Evolutionary conservation across 495 filamentous ascomycete species (phyloP).

Genomic region (Margaritispora aquatica): DNA sequence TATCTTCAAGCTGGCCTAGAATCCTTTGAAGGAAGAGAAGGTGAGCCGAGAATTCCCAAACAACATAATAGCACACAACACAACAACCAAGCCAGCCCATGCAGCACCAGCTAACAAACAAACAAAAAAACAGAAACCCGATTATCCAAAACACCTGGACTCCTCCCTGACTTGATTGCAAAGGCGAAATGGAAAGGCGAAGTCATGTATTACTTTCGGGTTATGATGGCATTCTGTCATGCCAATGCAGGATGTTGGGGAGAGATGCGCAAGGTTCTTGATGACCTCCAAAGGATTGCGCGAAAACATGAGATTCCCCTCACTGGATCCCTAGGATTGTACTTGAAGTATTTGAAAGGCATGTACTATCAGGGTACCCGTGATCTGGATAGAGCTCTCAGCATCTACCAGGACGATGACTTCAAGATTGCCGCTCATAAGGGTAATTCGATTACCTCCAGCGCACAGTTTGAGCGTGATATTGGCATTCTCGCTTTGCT

Average conservation of each 20-base stretch:
- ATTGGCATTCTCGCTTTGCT: constrained; percentile 71
- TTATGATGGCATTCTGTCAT: constrained; percentile 39
- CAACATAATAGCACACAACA: no score
- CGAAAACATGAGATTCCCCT: constrained; percentile 26
- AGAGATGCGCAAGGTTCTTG: constrained; percentile 36
- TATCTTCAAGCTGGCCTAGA: constrained; percentile 62
- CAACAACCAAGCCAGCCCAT: no score
- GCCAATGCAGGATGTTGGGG: constrained; percentile 40
- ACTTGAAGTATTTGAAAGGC: constrained; percentile 62
- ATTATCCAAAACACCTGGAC: constrained; percentile 18
- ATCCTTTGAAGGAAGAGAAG: constrained; percentile 41
- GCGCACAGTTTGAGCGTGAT: constrained; percentile 58
- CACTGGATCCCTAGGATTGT: constrained; percentile 30
- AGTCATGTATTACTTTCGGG: constrained; percentile 38
- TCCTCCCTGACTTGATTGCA: constrained; percentile 38
- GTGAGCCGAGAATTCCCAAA: no score
- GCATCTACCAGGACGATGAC: constrained; percentile 53
- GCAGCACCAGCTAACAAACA: no score
- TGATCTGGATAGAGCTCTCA: constrained; percentile 56
- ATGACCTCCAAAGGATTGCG: constrained; percentile 29
- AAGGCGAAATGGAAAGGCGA: constrained; percentile 37
- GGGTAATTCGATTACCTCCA: constrained; percentile 28
- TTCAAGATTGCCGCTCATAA: constrained; percentile 44
- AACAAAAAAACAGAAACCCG: background rate
- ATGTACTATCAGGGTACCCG: constrained; percentile 76